phyloP scores from a whole-genome alignment of 1,139 yeast genomes.

The Debaryomyces psychrophilus region DNA sequence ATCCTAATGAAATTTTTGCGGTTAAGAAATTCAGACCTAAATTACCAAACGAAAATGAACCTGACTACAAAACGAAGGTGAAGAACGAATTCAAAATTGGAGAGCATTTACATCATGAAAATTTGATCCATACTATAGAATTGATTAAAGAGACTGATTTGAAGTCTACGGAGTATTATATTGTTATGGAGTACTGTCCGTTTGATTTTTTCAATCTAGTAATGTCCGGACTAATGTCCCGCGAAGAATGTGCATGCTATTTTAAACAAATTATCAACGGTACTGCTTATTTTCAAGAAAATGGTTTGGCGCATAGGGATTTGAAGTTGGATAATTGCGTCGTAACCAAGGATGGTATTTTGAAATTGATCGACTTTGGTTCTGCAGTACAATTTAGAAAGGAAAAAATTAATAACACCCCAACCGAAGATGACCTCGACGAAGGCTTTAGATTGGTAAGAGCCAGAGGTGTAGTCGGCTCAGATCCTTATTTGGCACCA shows the following conservation, averaged over 20 bases:
- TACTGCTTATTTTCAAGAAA: slow-evolving; percentile 59
- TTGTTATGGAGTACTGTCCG: slow-evolving; percentile 77
- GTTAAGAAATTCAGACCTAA: slow-evolving; percentile 68
- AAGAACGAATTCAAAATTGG: slow-evolving; percentile 69
- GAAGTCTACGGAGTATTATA: slow-evolving; percentile 49
- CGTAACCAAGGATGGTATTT: slow-evolving; percentile 59
- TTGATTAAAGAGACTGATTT: slow-evolving; percentile 53
- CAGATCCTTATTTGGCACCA: slow-evolving; percentile 82
- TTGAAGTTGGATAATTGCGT: slow-evolving; percentile 79
- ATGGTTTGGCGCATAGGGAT: slow-evolving; percentile 79
- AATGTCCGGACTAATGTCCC: slow-evolving; percentile 68
- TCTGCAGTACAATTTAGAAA: slow-evolving; percentile 67
- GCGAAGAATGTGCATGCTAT: slow-evolving; percentile 64
- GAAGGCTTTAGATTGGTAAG: slow-evolving; percentile 30
- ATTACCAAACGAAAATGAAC: slow-evolving; percentile 52
- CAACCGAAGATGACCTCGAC: slow-evolving; percentile 27
- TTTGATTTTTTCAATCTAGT: slow-evolving; percentile 77
- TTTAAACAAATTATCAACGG: slow-evolving; percentile 69
- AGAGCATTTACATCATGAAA: slow-evolving; percentile 60
- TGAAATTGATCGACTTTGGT: slow-evolving; percentile 78
- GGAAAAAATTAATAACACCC: slow-evolving; percentile 25
- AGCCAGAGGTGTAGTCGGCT: slow-evolving; percentile 76
- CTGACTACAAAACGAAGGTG: slow-evolving; percentile 64
- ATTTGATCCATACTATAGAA: slow-evolving; percentile 66
- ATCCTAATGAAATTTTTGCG: slow-evolving; percentile 57